Evolutionary conservation across 129 eudicot species (phyloP).

Genomic region (Kitagawia praeruptora): DNA sequence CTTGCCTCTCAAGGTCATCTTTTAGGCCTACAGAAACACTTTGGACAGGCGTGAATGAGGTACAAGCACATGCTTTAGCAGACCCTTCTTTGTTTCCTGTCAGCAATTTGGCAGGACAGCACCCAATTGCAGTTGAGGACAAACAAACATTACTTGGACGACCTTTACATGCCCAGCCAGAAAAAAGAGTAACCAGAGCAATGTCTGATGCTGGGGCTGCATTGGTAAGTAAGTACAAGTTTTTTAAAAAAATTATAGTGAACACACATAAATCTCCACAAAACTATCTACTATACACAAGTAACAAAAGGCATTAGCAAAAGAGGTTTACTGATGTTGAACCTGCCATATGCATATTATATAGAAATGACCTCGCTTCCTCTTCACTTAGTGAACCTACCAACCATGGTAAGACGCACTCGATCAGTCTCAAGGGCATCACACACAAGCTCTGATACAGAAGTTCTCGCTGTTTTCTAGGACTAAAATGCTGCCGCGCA

Average conservation of each 20-base stretch:
- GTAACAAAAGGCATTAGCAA: background rate
- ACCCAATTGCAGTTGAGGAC: slow-evolving; percentile 59
- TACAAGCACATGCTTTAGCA: slow-evolving; percentile 32
- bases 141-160: slow-evolving; percentile 56
- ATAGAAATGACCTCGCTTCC: slow-evolving; percentile 74
- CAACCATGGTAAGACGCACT: slow-evolving; percentile 96
- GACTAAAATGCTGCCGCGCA: slow-evolving; percentile 75
- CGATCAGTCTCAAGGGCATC: slow-evolving; percentile 93
- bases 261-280: background rate
- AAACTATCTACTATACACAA: background rate
- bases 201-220: slow-evolving; percentile 85
- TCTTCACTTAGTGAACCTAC: slow-evolving; percentile 79
- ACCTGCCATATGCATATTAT: slow-evolving; percentile 98
- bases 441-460: slow-evolving; percentile 91
- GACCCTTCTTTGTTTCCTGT: slow-evolving; percentile 26
- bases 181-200: slow-evolving; percentile 90
- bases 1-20: slow-evolving; percentile 24
- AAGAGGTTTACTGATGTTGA: slow-evolving; percentile 3
- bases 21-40: slow-evolving; percentile 13
- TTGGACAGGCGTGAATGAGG: slow-evolving; percentile 14
- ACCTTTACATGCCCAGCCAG: slow-evolving; percentile 99
- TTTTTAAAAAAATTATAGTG: background rate
- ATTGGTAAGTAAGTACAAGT: slow-evolving; percentile 15
- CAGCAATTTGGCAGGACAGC: slow-evolving; percentile 60
- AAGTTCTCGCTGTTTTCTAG: slow-evolving; percentile 76